Evolutionary conservation across 1,284 basidiomycete genomes (phyloP), one percentile per base, ranked within the genome.

Genomic region (Microbotryomycetes sp.): DNA sequence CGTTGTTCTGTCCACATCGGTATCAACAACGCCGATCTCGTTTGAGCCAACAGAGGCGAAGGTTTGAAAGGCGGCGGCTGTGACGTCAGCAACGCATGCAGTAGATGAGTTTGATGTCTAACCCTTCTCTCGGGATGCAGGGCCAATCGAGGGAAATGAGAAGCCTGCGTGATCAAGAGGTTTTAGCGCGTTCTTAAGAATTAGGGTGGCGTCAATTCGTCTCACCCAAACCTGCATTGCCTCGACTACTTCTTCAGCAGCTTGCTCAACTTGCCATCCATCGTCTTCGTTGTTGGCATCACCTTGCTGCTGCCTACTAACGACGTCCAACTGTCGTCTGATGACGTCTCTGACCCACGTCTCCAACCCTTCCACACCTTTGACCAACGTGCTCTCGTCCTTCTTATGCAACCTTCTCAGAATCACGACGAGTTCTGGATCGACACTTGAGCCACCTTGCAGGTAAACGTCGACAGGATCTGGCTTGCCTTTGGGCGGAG

Each of bases 171-270:
- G 19, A 25, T 29, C 4, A 46, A 51, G 12, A 12, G 36, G 36
- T 42, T 42, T 9, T 42, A 19, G n/a, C n/a, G n/a, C n/a, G n/a
- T n/a, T n/a, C n/a, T n/a, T n/a, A n/a, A n/a, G n/a, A n/a, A n/a
- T n/a, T n/a, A n/a, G n/a, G n/a, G n/a, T n/a, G 36, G 32, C 46
- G 23, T n/a, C 26, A 54, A 51, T 16, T 19, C 56, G n/a, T 28
- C 89, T 72, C 73, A 93, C 90, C 92, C 92, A 96, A 62, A 93
- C 89, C 6, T 90, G 91, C 49, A 91, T 69, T 77, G 85, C 84
- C 65, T 81, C 32, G 80, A 78, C 58, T 90, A 75, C 2, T 81
- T 73, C 36, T 50, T 70, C 29, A 30, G n/a, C 42, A n/a, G 23
- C 15, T 23, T 6, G 2, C 54, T 76, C 49, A 15, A 72, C 67